phyloP scores from a whole-genome alignment of 257 asterid genomes.

The Salvia rosmarinus region DNA sequence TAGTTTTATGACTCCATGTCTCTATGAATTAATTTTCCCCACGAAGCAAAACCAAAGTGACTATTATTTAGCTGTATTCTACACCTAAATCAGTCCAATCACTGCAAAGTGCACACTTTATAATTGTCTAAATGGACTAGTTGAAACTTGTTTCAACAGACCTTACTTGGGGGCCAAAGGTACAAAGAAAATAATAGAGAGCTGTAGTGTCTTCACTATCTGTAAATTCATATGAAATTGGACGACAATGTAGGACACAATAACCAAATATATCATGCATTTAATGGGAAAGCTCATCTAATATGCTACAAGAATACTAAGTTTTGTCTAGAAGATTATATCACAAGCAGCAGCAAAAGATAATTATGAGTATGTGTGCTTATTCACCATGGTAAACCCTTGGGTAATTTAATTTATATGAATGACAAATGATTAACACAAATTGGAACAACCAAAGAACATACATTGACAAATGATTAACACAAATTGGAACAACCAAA shows the following conservation, averaged over 20 bases:
- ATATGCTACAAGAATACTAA: conserved; percentile 4
- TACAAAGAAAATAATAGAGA: neutral
- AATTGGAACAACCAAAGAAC: no score
- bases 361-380: neutral
- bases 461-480: no score
- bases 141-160: neutral
- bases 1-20: neutral
- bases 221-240: neutral
- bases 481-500: conserved; percentile 29
- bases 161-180: neutral
- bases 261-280: neutral
- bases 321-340: conserved; percentile 14
- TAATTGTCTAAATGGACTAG: neutral
- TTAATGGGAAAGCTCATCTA: conserved; percentile 14
- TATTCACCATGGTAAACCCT: conserved; percentile 7
- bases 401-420: conserved; percentile 9
- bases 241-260: neutral
- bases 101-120: neutral
- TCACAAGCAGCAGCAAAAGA: neutral
- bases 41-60: neutral
- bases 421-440: conserved; percentile 27
- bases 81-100: neutral
- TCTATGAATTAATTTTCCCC: neutral
- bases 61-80: neutral
- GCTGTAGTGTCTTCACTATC: neutral